A percentile compares a stretch with the other conserved stretches of the same genome.
Evolutionary conservation across 2,329 filamentous ascomycete genomes (phyloP).

Genomic region (Scortechinia acanthostroma): DNA sequence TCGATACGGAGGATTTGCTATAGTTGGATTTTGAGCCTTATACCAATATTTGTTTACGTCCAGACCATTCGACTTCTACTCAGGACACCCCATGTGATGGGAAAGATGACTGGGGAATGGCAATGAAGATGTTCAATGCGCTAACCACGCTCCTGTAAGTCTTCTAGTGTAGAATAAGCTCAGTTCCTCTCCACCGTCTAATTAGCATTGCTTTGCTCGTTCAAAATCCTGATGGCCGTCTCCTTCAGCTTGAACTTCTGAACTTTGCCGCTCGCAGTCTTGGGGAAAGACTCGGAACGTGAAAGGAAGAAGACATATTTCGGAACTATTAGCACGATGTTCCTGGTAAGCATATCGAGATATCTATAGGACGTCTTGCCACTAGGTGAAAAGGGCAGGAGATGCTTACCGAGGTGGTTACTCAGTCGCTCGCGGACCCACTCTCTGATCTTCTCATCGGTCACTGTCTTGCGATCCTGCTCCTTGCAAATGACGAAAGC

Average conservation of each 20-base stretch:
- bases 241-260: conserved; percentile 65
- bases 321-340: conserved; percentile 42
- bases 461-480: conserved; percentile 15
- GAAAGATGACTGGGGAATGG: no score
- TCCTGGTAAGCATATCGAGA: background rate
- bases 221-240: conserved; percentile 19
- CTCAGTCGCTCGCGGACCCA: conserved; percentile 51
- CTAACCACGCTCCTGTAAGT: no score
- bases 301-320: conserved; percentile 62
- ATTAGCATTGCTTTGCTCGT: no score
- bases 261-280: conserved; percentile 69
- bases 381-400: background rate
- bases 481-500: conserved; percentile 46
- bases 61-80: no score
- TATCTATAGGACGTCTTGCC: background rate
- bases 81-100: no score
- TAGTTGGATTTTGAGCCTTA: no score
- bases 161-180: no score
- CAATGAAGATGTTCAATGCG: no score
- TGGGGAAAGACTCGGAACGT: conserved; percentile 42
- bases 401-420: conserved; percentile 38
- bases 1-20: no score
- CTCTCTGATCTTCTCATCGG: conserved; percentile 38
- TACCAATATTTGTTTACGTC: no score
- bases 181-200: no score